These are phyloP conservation scores for Pleodorina starrii DNA, from an alignment of 139 green algal species.

Conservation along the genomic window DNA sequence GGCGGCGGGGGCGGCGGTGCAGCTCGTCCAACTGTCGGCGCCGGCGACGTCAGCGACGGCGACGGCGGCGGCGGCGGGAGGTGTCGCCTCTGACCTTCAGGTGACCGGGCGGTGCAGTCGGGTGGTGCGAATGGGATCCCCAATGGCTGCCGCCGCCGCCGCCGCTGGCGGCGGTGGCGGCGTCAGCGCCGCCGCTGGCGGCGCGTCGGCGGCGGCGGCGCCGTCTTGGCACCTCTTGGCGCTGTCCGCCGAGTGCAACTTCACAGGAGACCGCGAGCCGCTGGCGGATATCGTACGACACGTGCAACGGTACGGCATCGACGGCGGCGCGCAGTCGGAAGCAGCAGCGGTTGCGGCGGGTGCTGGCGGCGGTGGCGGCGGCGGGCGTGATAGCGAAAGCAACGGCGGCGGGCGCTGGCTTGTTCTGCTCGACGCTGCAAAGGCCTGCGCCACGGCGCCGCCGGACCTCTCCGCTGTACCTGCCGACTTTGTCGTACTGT, in stretches of 20 bases:
- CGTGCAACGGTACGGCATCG: not conserved
- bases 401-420: conserved; percentile 62
- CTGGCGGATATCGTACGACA: conserved; percentile 41
- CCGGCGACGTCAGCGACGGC: not conserved
- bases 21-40: conserved; percentile 23
- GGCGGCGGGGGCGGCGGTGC: conserved; percentile 55
- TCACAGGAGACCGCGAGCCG: conserved; percentile 77
- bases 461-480: conserved; percentile 79
- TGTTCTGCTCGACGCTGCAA: conserved; percentile 92
- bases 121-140: not conserved
- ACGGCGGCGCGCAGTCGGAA: conserved; percentile 15
- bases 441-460: conserved; percentile 80
- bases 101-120: not conserved
- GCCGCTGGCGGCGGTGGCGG: not conserved
- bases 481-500: conserved; percentile 91
- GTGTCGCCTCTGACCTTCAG: too few relatives aligned
- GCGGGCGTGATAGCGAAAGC: too few relatives aligned
- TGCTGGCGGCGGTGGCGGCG: not conserved
- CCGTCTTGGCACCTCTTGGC: conserved; percentile 73
- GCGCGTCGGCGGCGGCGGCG: not conserved
- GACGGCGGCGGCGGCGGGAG: not conserved
- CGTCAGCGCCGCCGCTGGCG: not conserved
- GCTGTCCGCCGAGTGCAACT: conserved; percentile 91
- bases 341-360: conserved; percentile 10
- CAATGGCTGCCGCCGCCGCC: not conserved